A percentile compares a stretch with the other conserved stretches of the same genome.
These are phyloP conservation scores for Coemansia sp. DNA, from an alignment of 192 early-diverging fungal genomes.

Conservation along the genomic window DNA sequence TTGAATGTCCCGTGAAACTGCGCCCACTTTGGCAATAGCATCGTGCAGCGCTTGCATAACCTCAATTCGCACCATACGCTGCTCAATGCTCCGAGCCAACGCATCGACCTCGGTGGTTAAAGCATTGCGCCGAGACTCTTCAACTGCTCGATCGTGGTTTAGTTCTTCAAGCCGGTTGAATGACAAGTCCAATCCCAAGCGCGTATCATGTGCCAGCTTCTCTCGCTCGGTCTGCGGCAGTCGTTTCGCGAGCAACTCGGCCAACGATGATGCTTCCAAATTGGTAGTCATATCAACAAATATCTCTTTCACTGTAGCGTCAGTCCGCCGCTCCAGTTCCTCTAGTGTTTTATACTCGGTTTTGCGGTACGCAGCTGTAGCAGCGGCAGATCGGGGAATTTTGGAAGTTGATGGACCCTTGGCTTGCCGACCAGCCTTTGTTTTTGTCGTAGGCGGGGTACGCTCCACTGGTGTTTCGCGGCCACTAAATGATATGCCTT, in stretches of 20 bases:
- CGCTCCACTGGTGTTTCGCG: slow-evolving; percentile 62
- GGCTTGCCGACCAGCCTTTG: not conserved
- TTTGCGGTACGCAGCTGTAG: not conserved
- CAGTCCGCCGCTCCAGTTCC: slow-evolving; percentile 36
- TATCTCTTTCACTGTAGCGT: slow-evolving; percentile 24
- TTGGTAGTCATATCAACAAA: slow-evolving; percentile 52
- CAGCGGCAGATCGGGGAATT: not conserved
- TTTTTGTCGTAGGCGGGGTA: not conserved
- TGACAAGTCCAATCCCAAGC: slow-evolving; percentile 44
- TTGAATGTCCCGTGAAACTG: not conserved
- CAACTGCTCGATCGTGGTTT: slow-evolving; percentile 12
- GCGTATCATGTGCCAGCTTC: slow-evolving; percentile 27
- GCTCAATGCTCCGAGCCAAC: slow-evolving; percentile 12
- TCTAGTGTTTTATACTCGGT: slow-evolving; percentile 39
- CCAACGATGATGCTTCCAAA: slow-evolving; percentile 27
- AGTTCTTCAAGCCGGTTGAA: slow-evolving; percentile 28
- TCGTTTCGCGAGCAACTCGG: slow-evolving; percentile 33
- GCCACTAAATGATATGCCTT: slow-evolving; percentile 80
- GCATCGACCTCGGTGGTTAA: slow-evolving; percentile 12
- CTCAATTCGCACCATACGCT: slow-evolving; percentile 16
- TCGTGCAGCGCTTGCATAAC: slow-evolving; percentile 19
- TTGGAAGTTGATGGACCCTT: not conserved
- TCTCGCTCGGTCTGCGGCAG: slow-evolving; percentile 28
- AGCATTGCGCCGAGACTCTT: slow-evolving; percentile 1
- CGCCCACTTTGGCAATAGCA: slow-evolving; percentile 11